phyloP scores from a whole-genome alignment of 73 alveolate genomes.

The Uronychia setigera region DNA sequence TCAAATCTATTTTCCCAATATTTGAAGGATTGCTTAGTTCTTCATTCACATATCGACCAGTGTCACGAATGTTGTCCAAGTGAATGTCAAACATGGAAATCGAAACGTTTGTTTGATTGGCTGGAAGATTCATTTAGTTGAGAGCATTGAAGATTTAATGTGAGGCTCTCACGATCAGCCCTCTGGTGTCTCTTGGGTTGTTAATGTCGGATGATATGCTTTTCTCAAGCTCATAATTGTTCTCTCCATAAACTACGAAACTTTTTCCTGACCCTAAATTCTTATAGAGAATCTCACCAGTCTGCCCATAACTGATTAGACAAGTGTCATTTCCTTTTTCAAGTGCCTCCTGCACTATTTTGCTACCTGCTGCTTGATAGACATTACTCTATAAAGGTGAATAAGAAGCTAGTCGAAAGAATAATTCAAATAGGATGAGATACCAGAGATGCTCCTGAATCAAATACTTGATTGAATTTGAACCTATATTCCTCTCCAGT shows the following conservation, averaged over 20 bases:
- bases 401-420: too few relatives aligned
- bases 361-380: neutral
- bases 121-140: neutral
- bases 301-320: conserved; percentile 13
- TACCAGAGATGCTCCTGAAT: neutral
- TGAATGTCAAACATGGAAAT: conserved; percentile 5
- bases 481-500: neutral
- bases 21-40: conserved; percentile 11
- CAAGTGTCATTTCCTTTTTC: neutral
- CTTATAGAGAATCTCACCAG: neutral
- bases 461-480: neutral
- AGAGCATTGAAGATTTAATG: neutral
- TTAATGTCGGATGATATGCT: conserved; percentile 23
- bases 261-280: conserved; percentile 29
- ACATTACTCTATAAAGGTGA: neutral
- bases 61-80: conserved; percentile 17
- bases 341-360: neutral
- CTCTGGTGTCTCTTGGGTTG: conserved; percentile 25
- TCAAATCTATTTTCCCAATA: neutral
- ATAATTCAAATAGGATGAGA: too few relatives aligned
- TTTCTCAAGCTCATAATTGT: conserved; percentile 27
- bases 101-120: neutral
- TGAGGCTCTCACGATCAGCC: conserved; percentile 12
- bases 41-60: conserved; percentile 20
- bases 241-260: conserved; percentile 6